phyloP scores from a whole-genome alignment of 1,284 basidiomycete genomes.

The Microbotryomycetes sp. region DNA sequence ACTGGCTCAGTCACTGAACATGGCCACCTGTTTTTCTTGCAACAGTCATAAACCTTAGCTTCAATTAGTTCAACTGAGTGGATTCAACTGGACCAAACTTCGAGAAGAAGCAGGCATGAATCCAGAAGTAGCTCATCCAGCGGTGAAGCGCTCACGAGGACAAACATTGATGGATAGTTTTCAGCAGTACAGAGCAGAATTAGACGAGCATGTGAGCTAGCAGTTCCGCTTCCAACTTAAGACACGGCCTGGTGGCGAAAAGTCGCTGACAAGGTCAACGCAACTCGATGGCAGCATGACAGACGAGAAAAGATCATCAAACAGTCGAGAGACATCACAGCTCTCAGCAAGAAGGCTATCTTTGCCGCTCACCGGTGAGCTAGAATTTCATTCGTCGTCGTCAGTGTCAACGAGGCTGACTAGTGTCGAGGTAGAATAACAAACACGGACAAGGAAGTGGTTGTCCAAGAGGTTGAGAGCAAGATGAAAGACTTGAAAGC shows the following conservation, averaged over 20 bases:
- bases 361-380: constrained; percentile 81
- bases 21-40: no score
- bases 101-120: not conserved
- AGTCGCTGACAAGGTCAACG: not conserved
- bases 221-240: not conserved
- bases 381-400: not conserved
- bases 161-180: constrained; percentile 47
- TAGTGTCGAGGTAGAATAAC: constrained; percentile 4
- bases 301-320: constrained; percentile 70
- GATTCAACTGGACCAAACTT: no score
- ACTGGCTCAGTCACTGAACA: no score
- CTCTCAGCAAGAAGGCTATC: constrained; percentile 88
- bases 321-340: constrained; percentile 71
- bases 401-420: not conserved
- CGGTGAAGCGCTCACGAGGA: constrained; percentile 7
- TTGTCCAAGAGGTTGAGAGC: constrained; percentile 54
- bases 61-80: no score
- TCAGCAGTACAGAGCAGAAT: constrained; percentile 56
- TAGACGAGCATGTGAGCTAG: constrained; percentile 64
- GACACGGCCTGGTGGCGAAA: not conserved
- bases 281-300: constrained; percentile 36
- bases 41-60: no score
- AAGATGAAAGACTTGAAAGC: constrained; percentile 66
- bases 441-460: constrained; percentile 32
- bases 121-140: not conserved